phyloP scores from a whole-genome alignment of 176 grass and related monocot species.

The Lolium multiflorum region DNA sequence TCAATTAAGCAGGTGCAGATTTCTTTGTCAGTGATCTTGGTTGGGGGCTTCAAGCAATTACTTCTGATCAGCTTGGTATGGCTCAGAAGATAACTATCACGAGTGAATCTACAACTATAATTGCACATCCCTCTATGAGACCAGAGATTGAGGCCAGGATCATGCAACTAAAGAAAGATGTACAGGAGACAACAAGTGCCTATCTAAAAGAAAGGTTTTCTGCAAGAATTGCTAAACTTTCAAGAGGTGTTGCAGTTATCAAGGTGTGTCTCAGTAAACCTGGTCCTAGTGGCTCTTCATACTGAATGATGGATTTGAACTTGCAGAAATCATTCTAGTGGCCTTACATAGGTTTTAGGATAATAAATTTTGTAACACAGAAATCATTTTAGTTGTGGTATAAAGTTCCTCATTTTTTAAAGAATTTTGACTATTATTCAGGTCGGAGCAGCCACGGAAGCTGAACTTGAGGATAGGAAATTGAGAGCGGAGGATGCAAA shows the following conservation, averaged over 20 bases:
- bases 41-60: constrained; percentile 68
- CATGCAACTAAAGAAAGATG: constrained; percentile 91
- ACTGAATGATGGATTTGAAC: not conserved
- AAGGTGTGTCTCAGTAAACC: constrained; percentile 57
- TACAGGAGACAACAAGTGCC: constrained; percentile 61
- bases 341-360: constrained; percentile 9
- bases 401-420: constrained; percentile 31
- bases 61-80: constrained; percentile 94
- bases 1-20: constrained; percentile 76
- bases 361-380: not conserved
- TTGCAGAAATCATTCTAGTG: not conserved
- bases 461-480: constrained; percentile 96
- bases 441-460: constrained; percentile 89
- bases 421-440: constrained; percentile 56
- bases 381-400: not conserved
- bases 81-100: constrained; percentile 90
- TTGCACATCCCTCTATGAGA: constrained; percentile 83
- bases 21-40: constrained; percentile 94
- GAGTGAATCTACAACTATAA: constrained; percentile 81
- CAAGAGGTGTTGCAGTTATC: constrained; percentile 75
- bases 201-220: constrained; percentile 71
- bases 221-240: constrained; percentile 91
- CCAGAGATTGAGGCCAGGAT: constrained; percentile 95
- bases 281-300: constrained; percentile 10
- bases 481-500: constrained; percentile 96